These are phyloP conservation scores for Fonsecaea multimorphosa DNA, from an alignment of 2,329 filamentous ascomycete genomes.

Conservation along the genomic window DNA sequence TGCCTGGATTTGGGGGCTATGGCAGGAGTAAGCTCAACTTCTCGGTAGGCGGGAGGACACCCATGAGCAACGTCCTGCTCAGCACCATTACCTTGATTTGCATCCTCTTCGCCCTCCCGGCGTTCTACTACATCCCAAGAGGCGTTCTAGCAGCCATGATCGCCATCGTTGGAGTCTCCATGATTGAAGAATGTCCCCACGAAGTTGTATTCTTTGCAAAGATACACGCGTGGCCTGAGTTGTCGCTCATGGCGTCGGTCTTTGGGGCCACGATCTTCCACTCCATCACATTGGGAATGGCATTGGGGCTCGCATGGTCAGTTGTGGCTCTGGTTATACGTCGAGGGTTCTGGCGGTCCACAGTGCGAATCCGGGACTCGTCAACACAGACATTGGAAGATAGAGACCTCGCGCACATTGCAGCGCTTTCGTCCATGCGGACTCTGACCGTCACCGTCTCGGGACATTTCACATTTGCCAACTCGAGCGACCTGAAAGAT, in stretches of 20 bases:
- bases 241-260: slow-evolving; percentile 14
- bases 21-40: slow-evolving; percentile 19
- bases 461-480: not conserved
- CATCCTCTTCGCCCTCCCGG: slow-evolving; percentile 13
- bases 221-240: slow-evolving; percentile 12
- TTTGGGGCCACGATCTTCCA: slow-evolving; percentile 10
- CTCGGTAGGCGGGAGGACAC: slow-evolving; percentile 17
- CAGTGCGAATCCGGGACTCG: slow-evolving; percentile 2
- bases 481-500: slow-evolving; percentile 6
- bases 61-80: slow-evolving; percentile 17
- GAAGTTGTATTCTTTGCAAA: slow-evolving; percentile 12
- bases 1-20: slow-evolving; percentile 17
- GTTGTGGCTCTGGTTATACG: not conserved
- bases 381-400: not conserved
- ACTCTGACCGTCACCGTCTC: slow-evolving; percentile 7
- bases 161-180: slow-evolving; percentile 14
- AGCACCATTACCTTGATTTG: slow-evolving; percentile 7
- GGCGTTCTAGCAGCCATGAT: slow-evolving; percentile 20
- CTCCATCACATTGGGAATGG: slow-evolving; percentile 16
- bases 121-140: slow-evolving; percentile 18
- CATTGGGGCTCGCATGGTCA: slow-evolving; percentile 11
- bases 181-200: slow-evolving; percentile 22
- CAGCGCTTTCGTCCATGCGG: slow-evolving; percentile 7
- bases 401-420: slow-evolving; percentile 9
- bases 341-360: slow-evolving; percentile 1